Base-by-base conservation (phyloP, 2,329 filamentous ascomycete species). In the Pseudocercospora macadamiae region DNA sequence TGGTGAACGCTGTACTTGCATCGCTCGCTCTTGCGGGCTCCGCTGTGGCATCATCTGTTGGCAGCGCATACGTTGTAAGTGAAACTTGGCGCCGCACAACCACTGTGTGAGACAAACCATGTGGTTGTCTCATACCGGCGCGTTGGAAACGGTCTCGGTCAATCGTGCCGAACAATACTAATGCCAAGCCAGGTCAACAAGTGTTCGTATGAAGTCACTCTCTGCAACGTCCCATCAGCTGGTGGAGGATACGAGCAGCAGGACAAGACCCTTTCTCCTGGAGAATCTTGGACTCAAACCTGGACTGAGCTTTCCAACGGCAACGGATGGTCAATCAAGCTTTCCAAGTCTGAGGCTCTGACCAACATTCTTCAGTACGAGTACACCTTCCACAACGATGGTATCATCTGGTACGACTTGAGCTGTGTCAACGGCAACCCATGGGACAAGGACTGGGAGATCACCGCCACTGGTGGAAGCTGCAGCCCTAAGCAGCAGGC, bases 281-380 rank as follows among this genome's bases (percentile, higher is more conserved):
- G 66, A 48, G 68, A 65, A 21, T 63, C 64, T 34, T 75, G 66
- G 62, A 62, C 63, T 12, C 71, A 73, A 62, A 18, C 63, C n/a
- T 75, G 68, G 67, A 74, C 69, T n/a, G 36, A 66, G 60, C 68
- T 75, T 25, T 57, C 64, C 62, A 73, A 72, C 59, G 59, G 57
- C 53, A 62, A 68, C 44, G 73, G 73, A 32, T 75, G 73, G 73
- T 73, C 73, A 16, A 72, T 75, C 68, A 75, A 75, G 72, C 70
- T 75, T 36, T 71, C 71, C 63, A 70, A 72, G 65, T 59, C 58
- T 30, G 47, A 54, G 23, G 48, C 58, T 51, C 59, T 64, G 39
- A 54, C 64, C 58, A 68, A 71, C 66, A 68, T 74, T 61, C 65
- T 75, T 52, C 73, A 75, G 59, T 75, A 72, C 60, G 73, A 75